Base-by-base conservation (phyloP, 116 monocot genomes). In the Iris pallida region DNA sequence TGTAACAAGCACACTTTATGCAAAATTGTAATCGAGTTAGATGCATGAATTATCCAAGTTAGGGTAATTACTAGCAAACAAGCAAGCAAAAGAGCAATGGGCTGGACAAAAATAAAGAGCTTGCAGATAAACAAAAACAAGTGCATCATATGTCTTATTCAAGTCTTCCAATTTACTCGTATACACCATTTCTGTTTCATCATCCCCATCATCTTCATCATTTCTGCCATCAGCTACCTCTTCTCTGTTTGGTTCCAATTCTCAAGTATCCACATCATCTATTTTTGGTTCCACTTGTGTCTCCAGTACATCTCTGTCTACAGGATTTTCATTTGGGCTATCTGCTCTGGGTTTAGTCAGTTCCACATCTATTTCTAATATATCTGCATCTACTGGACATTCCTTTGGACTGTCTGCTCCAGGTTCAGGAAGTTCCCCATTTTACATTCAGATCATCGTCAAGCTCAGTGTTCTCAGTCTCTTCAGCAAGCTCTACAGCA, bases 131-230 rank as follows among this genome's bases (percentile, higher is more conserved):
- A 4, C 14, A 15, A 48, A 10, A 30, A n/a, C 15, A 44, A 20
- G 2, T 1, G 15, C 45, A 1, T 1, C 17, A n/a, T n/a, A n/a
- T 71, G 90, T 91, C 91, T 82, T 82, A 58, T 88, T 83, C 12
- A 95, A 55, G 20, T 91, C 88, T 19, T 88, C 78, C 6, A 95
- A 68, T 76, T 91, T 88, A 47, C 73, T 43, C 7, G 56, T 72
- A 69, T 95, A 91, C 54, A 86, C 83, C 44, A 71, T 73, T 74
- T 82, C 95, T 5, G 88, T 80, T 71, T 95, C 95, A 80, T 91
- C 88, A 70, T 88, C 95, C 17, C 91, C 88, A 61, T 95, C n/a
- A n/a, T n/a, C n/a, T n/a, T 66, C 68, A 45, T 80, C 78, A 8
- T 73, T 78, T 55, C 45, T 59, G 11, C 47, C 70, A 14, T 41